phyloP scores from a whole-genome alignment of 2,329 filamentous ascomycete species.

The Botrytis aclada region DNA sequence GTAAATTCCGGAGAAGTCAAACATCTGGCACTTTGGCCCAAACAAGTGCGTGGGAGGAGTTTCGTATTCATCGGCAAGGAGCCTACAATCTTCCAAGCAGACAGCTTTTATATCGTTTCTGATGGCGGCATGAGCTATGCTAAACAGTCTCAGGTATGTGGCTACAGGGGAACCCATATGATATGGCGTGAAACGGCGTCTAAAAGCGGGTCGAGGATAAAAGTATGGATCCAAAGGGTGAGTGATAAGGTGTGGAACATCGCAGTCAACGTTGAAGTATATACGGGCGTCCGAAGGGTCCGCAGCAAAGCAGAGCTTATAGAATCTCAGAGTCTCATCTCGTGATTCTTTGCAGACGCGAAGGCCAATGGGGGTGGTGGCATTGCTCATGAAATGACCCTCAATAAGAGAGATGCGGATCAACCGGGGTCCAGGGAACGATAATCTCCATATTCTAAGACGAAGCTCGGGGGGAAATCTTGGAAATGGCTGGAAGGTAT shows the following conservation, averaged over 20 bases:
- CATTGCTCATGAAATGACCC: not conserved
- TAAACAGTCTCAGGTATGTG: not conserved
- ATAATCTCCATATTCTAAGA: not conserved
- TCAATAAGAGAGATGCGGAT: not conserved
- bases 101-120: not conserved
- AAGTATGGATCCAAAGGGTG: not conserved
- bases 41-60: too few species aligned
- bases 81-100: not conserved
- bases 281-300: not conserved
- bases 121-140: not conserved
- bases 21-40: not conserved
- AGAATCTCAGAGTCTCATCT: not conserved
- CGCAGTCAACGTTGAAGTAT: not conserved
- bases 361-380: not conserved
- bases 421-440: not conserved
- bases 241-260: not conserved
- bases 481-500: not conserved
- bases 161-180: too few species aligned
- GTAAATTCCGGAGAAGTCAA: not conserved
- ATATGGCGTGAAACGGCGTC: not conserved
- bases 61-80: too few species aligned
- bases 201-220: rapidly evolving
- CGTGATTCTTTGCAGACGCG: conserved; percentile 4
- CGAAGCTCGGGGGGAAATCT: not conserved
- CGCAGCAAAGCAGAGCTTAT: not conserved